Base-by-base conservation (phyloP, 2,329 filamentous ascomycete species). In the Exophiala sp. region DNA sequence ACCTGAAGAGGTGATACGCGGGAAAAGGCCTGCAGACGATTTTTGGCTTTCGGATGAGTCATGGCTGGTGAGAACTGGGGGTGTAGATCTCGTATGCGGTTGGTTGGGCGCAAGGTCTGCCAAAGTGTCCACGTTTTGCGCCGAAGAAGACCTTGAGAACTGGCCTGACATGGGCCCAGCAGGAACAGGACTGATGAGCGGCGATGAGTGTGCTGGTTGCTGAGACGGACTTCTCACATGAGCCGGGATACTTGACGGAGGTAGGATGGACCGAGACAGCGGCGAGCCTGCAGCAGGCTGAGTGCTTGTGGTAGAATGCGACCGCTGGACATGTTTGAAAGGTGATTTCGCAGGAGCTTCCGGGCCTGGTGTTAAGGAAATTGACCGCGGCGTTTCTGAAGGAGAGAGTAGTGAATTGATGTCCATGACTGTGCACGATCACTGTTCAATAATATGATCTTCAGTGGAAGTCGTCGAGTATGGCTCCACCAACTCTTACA, bases 41-140 rank as follows among this genome's bases (percentile, higher is more conserved):
- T 40, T 64, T 50, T 75, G 73, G 57, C 67, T 71, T 33, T 74
- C 71, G 55, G 71, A 73, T 12, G 70, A 69, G 47, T 73, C 69
- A n/a, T 69, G 67, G 40, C 60, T 69, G 41, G 71, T 65, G 20
- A 72, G 57, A 39, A 71, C 65, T n/a, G 69, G 61, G 21, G 71
- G 65, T 48, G 68, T 74, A 38, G 68, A 65, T 29, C 70, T 69
- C 50, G 71, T 68, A 6, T 71, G 69, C 52, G 75, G 69, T 52
- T 75, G 72, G 48, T 74, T 73, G 11, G 73, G 72, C 35, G 74
- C 74, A 29, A 76, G 63, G 56, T 78, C 75, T 24, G 74, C 74
- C 50, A 77, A 63, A n/a, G 72, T 72, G 57, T 77, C 75, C 68
- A 78, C 76, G n/a, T 72, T 74, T 2, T 72, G 69, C 3, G 74